Evolutionary conservation across 2,329 filamentous ascomycete genomes (phyloP).

Genomic region (Paraconiothyrium brasiliense): DNA sequence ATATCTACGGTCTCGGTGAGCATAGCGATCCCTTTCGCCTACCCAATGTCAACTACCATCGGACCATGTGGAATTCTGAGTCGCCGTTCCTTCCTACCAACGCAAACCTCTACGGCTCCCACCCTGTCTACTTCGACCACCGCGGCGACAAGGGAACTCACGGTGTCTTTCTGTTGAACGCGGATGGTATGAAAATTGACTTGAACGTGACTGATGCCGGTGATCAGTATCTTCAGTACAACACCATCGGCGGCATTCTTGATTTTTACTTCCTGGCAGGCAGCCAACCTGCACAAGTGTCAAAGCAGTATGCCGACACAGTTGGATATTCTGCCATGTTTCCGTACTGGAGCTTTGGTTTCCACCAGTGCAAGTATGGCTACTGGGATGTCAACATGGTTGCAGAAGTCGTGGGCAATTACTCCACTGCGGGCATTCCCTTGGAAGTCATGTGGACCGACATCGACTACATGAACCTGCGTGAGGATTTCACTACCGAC

Average conservation of each 20-base stretch:
- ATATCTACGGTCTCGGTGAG: conserved; percentile 82
- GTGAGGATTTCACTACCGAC: conserved; percentile 72
- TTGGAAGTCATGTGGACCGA: conserved; percentile 79
- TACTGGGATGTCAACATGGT: conserved; percentile 69
- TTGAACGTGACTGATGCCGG: conserved; percentile 69
- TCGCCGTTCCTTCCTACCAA: conserved; percentile 68
- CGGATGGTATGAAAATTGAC: conserved; percentile 72
- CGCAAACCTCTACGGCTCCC: conserved; percentile 75
- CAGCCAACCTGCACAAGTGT: conserved; percentile 56
- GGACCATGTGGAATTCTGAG: conserved; percentile 76
- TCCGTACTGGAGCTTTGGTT: conserved; percentile 63
- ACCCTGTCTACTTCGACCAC: conserved; percentile 79
- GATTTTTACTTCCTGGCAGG: conserved; percentile 68
- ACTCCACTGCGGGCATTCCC: conserved; percentile 70
- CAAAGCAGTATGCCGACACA: conserved; percentile 61
- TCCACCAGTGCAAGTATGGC: conserved; percentile 63
- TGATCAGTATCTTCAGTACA: conserved; percentile 80
- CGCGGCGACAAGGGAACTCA: conserved; percentile 59
- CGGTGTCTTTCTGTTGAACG: conserved; percentile 48
- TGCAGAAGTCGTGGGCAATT: conserved; percentile 74
- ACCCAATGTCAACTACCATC: conserved; percentile 72
- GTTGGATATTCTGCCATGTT: conserved; percentile 60
- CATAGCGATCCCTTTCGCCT: conserved; percentile 76
- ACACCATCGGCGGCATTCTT: conserved; percentile 77
- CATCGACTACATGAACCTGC: conserved; percentile 73